phyloP scores from a whole-genome alignment of 768 basidiomycete species.

The Boletales sp. region DNA sequence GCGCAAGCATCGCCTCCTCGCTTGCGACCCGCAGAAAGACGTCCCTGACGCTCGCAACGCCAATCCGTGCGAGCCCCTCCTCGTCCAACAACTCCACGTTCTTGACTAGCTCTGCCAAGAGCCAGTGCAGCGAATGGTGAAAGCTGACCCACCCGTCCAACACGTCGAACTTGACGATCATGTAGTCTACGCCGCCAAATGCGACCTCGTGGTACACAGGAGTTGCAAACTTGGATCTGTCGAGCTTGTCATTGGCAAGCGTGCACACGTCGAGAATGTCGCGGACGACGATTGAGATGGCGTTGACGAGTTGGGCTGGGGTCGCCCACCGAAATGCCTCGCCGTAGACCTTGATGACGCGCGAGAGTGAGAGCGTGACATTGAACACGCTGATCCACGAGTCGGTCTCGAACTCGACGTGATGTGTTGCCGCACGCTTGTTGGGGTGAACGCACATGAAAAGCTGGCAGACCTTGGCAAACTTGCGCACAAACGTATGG shows the following conservation, averaged over 20 bases:
- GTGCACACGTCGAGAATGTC: constrained; percentile 73
- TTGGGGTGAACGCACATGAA: constrained; percentile 96
- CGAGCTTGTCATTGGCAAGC: constrained; percentile 62
- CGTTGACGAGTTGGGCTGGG: constrained; percentile 55
- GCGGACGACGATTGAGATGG: constrained; percentile 65
- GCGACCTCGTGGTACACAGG: constrained; percentile 61
- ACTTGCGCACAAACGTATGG: constrained; percentile 62
- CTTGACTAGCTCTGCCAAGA: constrained; percentile 85
- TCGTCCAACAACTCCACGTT: constrained; percentile 67
- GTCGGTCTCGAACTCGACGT: constrained; percentile 96
- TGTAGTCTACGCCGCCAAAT: constrained; percentile 58
- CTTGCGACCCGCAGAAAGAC: constrained; percentile 58
- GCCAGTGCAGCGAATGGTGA: constrained; percentile 90
- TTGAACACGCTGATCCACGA: constrained; percentile 97
- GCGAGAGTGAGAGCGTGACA: constrained; percentile 84
- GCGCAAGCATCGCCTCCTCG: constrained; percentile 64
- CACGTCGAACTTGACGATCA: constrained; percentile 76
- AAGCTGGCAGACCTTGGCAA: constrained; percentile 75
- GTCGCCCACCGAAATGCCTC: constrained; percentile 68
- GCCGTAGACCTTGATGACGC: constrained; percentile 86
- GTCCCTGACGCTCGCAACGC: constrained; percentile 53
- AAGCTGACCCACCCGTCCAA: constrained; percentile 84
- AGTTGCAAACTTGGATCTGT: constrained; percentile 59
- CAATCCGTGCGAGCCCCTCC: constrained; percentile 48
- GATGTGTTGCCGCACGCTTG: constrained; percentile 72